These are phyloP conservation scores for Wickerhamiella brachini DNA, from an alignment of 805 yeast genomes.

Conservation along the genomic window DNA sequence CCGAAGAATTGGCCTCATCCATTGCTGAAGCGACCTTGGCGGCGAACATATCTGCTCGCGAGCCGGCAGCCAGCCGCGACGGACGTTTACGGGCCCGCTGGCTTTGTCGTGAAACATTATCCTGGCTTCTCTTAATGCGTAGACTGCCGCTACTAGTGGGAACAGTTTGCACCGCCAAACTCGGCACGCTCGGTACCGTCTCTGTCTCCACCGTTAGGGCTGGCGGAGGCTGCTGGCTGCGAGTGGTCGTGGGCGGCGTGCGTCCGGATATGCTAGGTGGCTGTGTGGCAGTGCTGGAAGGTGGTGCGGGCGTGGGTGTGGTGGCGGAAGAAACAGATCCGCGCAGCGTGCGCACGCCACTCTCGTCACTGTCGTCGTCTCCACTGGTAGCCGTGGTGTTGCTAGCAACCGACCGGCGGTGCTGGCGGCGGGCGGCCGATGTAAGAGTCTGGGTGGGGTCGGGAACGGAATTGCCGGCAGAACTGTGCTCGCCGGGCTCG, in stretches of 20 bases:
- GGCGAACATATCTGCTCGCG: conserved; percentile 87
- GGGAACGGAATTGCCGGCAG: not conserved
- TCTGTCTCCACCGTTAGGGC: conserved; percentile 42
- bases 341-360: not conserved
- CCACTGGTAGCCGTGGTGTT: not conserved
- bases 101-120: conserved; percentile 15
- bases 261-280: not conserved
- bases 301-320: not conserved
- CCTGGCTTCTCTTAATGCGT: conserved; percentile 20
- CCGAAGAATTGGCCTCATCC: conserved; percentile 67
- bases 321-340: not conserved
- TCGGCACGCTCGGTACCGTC: conserved; percentile 38
- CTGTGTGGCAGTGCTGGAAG: not conserved
- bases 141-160: conserved; percentile 8
- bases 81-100: conserved; percentile 29
- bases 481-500: not conserved
- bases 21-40: conserved; percentile 91
- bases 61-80: conserved; percentile 29
- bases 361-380: not conserved
- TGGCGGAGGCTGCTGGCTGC: not conserved
- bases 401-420: not conserved
- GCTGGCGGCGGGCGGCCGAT: not conserved
- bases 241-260: not conserved
- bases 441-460: not conserved
- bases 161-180: conserved; percentile 22